Evolutionary conservation across 768 basidiomycete species (phyloP).

Genomic region (Suillus cothurnatus): DNA sequence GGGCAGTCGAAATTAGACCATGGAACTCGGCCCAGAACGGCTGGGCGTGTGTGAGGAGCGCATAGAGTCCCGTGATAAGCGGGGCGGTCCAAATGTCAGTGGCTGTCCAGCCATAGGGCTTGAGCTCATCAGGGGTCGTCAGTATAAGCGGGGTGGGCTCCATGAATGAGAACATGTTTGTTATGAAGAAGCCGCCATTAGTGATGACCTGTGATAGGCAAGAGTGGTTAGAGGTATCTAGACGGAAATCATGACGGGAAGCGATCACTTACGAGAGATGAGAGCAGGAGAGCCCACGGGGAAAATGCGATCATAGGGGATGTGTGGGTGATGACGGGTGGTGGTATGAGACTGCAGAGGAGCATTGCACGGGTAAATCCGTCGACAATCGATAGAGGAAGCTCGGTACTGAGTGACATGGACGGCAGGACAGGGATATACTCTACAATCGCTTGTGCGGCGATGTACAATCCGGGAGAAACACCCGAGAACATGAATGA

Average conservation of each 20-base stretch:
- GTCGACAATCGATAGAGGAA: constrained; percentile 75
- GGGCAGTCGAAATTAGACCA: constrained; percentile 44
- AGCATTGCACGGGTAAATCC: constrained; percentile 79
- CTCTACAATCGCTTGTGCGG: constrained; percentile 62
- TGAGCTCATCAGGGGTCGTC: constrained; percentile 78
- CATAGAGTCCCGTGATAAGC: constrained; percentile 73
- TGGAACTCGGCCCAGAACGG: constrained; percentile 77
- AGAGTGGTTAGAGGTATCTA: not conserved
- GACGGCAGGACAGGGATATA: constrained; percentile 57
- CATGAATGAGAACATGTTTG: constrained; percentile 73
- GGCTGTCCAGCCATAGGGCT: constrained; percentile 83
- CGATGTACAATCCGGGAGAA: constrained; percentile 61
- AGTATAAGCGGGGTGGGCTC: constrained; percentile 69
- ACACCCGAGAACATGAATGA: constrained; percentile 82
- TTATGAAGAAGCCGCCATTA: constrained; percentile 82
- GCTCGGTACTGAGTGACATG: constrained; percentile 57
- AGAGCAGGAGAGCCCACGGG: constrained; percentile 75
- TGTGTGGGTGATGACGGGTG: constrained; percentile 57
- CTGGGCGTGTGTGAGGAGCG: constrained; percentile 84
- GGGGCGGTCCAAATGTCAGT: constrained; percentile 88
- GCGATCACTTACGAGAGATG: constrained; percentile 60
- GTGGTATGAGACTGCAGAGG: constrained; percentile 76
- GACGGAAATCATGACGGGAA: not conserved
- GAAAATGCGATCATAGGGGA: constrained; percentile 56
- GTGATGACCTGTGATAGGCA: constrained; percentile 53